Percentiles rank a stretch among this genome's conserved stretches.
Conservation (phyloP, 371 early-diverging fungal species). For the Cokeromyces recurvatus region DNA sequence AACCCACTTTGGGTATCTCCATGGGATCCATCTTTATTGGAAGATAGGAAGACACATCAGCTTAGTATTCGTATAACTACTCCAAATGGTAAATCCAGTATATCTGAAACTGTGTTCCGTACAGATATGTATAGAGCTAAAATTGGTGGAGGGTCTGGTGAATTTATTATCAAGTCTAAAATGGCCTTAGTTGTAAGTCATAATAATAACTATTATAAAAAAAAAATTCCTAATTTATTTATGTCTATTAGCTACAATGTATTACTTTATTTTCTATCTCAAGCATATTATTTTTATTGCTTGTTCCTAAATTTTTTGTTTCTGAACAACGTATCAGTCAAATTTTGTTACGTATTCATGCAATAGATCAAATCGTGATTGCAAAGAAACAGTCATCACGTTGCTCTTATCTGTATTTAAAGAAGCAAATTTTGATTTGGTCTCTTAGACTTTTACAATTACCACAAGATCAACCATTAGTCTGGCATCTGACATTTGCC, state of each 20-base stretch:
- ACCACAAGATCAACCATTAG: constrained; percentile 21
- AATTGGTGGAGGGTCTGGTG: constrained; percentile 66
- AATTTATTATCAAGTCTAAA: constrained; percentile 66
- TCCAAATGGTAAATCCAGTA: constrained; percentile 38
- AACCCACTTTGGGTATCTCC: constrained; percentile 67
- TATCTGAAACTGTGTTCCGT: constrained; percentile 48
- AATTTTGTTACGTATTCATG: constrained; percentile 25
- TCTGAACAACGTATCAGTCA: constrained; percentile 3
- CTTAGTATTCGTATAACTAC: constrained; percentile 57
- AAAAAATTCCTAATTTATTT: not conserved
- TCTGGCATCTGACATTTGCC: constrained; percentile 42
- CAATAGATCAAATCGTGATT: constrained; percentile 15
- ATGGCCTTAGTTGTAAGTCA: constrained; percentile 47
- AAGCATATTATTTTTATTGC: constrained; percentile 10
- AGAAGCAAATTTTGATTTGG: constrained; percentile 29
- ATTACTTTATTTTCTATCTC: constrained; percentile 17
- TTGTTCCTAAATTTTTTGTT: constrained; percentile 30
- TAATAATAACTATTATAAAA: constrained; percentile 5
- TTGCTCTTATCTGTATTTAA: constrained; percentile 6
- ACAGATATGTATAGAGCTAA: constrained; percentile 56
- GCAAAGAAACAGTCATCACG: not conserved
- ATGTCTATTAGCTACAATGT: constrained; percentile 12
- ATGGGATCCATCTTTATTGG: constrained; percentile 66
- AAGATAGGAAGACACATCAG: constrained; percentile 59
- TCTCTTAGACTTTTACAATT: constrained; percentile 23